Evolutionary conservation across 129 eudicot species (phyloP), one percentile per base, ranked within the genome.

Genomic region (Arctium lappa): DNA sequence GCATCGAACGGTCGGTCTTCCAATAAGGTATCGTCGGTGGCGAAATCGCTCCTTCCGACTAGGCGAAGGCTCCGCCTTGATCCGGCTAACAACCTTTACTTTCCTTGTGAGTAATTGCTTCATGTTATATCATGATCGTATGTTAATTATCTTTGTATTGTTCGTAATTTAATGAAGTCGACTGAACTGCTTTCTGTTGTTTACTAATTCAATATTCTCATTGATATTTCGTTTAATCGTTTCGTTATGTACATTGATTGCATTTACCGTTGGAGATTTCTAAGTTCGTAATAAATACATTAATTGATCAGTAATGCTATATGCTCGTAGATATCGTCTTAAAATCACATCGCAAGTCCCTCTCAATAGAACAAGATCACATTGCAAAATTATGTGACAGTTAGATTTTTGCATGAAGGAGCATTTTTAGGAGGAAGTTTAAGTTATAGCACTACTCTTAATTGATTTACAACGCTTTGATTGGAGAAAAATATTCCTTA

Each of bases 61-160:
- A 84, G 92, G 50, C 92, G 97, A 22, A 83, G 97, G 5, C 98
- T 94, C 63, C 88, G 92, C 16, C 93, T 94, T 39, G 98, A 94
- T 88, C 98, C 98, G 12, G 70, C 93, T 9, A 92, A 72, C 80
- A 91, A 80, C 71, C 95, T 94, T 46, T 94, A 92, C 85, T 94
- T 94, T 50, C 97, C 98, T 34, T 89, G 98, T 94, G 81, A 85
- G 97, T 90, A 22, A 44, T 77, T 48, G 13, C 3, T 29, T 48
- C 39, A 72, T n/a, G 27, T 82, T 34, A 34, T 76, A 34, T 76
- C 42, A 32, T 77, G 33, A 18, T 78, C 56, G 39, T 75, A 27
- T 83, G 8, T 1, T 33, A 22, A 2, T 27, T 22, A 48, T 76
- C 8, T 83, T 30, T 18, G 9, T n/a, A n/a, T 69, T 8, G 77